Base-by-base conservation (phyloP, 495 filamentous ascomycete genomes). In the Xylaria acuta region DNA sequence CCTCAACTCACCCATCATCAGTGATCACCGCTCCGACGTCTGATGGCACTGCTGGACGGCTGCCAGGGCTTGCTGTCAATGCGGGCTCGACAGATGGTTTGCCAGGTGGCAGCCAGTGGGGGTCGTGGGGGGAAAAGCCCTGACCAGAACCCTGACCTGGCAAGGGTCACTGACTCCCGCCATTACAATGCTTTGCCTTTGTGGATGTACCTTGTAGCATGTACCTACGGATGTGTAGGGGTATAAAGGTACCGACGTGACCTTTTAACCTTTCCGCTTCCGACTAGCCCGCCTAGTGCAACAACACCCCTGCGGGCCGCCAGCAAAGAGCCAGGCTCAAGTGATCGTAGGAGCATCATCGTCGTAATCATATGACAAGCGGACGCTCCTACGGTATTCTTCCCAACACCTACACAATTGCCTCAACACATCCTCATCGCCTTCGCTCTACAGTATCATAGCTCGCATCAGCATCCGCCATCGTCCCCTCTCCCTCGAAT, bases 341-440 rank as follows among this genome's bases (percentile, higher is more conserved):
- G 43, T 47, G 54, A 60, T 54, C 54, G 43, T 1, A 60, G 30
- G 25, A 62, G 32, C 40, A 22, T n/a, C 41, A 47, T 51, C 22
- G n/a, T 34, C 56, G 40, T 49, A 43, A 49, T 45, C 63, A 65
- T 65, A 65, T 45, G 63, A 65, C 63, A 60, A 59, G 36, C 34
- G 20, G 32, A 18, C 9, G 20, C 16, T 30, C 18, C 58, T n/a
- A n/a, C n/a, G n/a, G n/a, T n/a, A n/a, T 69, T n/a, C 53, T 60
- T 60, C 54, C 3, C 27, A 58, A 36, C 40, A 25, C 20, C 11
- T 43, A 58, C 22, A 16, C 32, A 36, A 34, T 49, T 20, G 22
- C 22, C 53, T 69, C n/a, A 41, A 27, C 25, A 22, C 36, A 56
- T 65, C 51, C 6, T 36, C 34, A 22, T 69, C 41, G 3, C 38